These are phyloP conservation scores for Meyerozyma sp. DNA, from an alignment of 1,139 yeast species.

Conservation along the genomic window DNA sequence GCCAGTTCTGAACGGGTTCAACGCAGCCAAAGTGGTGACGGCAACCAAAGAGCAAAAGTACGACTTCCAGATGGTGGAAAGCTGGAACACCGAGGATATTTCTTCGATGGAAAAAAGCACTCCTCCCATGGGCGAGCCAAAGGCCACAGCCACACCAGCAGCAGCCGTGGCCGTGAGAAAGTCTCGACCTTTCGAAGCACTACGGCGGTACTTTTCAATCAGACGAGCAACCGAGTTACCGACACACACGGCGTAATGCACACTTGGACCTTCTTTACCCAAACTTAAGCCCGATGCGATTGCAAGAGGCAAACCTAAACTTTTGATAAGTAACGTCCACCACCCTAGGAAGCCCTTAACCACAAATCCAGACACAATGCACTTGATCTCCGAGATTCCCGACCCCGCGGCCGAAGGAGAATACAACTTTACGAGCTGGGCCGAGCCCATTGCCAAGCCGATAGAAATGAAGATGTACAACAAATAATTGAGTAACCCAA, in stretches of 20 bases:
- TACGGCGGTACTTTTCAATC: conserved; percentile 39
- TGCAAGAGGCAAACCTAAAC: conserved; percentile 78
- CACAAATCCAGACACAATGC: conserved; percentile 88
- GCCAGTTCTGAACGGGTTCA: conserved; percentile 92
- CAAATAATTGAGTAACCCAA: conserved; percentile 45
- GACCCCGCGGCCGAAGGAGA: conserved; percentile 96
- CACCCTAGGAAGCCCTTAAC: conserved; percentile 74
- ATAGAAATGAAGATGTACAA: conserved; percentile 58
- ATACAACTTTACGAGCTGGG: conserved; percentile 58
- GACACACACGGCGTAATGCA: conserved; percentile 79
- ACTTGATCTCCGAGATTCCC: conserved; percentile 94
- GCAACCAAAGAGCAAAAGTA: conserved; percentile 90
- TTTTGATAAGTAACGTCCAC: conserved; percentile 68
- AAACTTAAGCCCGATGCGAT: conserved; percentile 78
- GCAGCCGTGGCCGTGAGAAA: conserved; percentile 58
- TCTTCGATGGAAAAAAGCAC: conserved; percentile 71
- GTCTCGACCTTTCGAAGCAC: conserved; percentile 50
- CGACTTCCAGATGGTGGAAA: conserved; percentile 83
- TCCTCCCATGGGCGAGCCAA: conserved; percentile 72
- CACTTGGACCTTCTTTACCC: conserved; percentile 86
- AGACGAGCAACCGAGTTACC: conserved; percentile 61
- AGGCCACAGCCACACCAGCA: conserved; percentile 73
- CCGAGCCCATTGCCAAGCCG: conserved; percentile 58
- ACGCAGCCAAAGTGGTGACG: conserved; percentile 65
- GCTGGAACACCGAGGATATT: conserved; percentile 63